Percentiles rank a stretch among this genome's conserved stretches.
Evolutionary conservation across 2,329 filamentous ascomycete species (phyloP).

Genomic region (Fusarium ambrosium): DNA sequence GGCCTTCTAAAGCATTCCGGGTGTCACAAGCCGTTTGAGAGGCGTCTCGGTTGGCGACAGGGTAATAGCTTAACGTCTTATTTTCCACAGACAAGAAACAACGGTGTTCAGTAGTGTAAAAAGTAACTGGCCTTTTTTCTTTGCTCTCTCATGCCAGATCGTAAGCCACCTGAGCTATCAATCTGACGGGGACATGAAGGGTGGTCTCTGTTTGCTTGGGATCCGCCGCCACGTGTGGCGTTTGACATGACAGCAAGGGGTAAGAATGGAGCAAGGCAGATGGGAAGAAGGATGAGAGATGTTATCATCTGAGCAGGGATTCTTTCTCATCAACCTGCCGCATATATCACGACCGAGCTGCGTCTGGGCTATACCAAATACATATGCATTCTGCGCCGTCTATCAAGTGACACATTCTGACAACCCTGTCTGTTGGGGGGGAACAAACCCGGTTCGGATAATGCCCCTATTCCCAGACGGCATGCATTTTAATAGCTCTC

Average conservation of each 20-base stretch:
- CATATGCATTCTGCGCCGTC: background rate
- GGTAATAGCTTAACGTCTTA: slow-evolving; percentile 16
- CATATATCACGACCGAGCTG: background rate
- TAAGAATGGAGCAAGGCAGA: background rate
- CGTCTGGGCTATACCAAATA: background rate
- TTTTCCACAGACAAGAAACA: slow-evolving; percentile 4
- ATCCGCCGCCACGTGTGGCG: slow-evolving; percentile 12
- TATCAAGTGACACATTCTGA: background rate
- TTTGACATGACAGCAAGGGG: slow-evolving; percentile 6
- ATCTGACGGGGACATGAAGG: background rate
- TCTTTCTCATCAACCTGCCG: background rate
- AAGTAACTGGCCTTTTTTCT: slow-evolving; percentile 7
- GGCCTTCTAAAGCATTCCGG: background rate
- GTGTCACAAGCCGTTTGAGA: background rate
- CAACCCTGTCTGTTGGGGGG: background rate
- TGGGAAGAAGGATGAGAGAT: background rate
- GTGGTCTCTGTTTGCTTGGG: background rate
- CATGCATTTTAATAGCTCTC: slow-evolving; percentile 5
- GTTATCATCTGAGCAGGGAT: background rate
- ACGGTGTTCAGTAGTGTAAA: slow-evolving; percentile 8
- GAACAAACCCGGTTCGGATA: background rate
- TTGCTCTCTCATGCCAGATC: background rate
- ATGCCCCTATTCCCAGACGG: slow-evolving; percentile 8
- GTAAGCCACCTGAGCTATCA: slow-evolving; percentile 1
- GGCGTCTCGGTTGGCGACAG: slow-evolving; percentile 24